phyloP scores from a whole-genome alignment of 257 asterid species.

The Capsicum rhomboideum region DNA sequence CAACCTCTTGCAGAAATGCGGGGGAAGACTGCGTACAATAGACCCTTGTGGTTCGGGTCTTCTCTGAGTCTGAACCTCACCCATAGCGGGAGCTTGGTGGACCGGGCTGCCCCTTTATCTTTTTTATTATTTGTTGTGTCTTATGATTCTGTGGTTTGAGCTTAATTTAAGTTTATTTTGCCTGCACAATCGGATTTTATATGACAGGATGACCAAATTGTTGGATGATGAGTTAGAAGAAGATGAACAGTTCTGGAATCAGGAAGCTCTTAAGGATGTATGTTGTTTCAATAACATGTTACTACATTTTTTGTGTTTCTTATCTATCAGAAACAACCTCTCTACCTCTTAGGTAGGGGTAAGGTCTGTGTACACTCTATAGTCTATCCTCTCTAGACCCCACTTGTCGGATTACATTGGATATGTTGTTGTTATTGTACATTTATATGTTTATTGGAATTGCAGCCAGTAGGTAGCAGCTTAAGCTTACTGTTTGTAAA shows the following conservation, averaged over 20 bases:
- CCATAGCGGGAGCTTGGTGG: too few species aligned
- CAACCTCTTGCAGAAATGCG: too few species aligned
- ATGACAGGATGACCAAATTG: slow-evolving; percentile 73
- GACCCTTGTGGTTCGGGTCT: too few species aligned
- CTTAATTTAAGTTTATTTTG: background rate
- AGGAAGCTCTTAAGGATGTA: slow-evolving; percentile 95
- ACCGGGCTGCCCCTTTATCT: too few species aligned
- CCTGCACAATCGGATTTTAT: background rate
- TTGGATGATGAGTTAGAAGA: slow-evolving; percentile 86
- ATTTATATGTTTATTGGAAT: background rate
- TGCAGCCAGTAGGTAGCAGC: background rate
- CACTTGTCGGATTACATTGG: too few species aligned
- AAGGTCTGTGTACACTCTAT: too few species aligned
- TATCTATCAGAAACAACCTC: too few species aligned
- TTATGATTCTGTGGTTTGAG: background rate
- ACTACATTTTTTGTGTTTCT: background rate
- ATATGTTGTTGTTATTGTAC: background rate
- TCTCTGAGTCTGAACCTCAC: too few species aligned
- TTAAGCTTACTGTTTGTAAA: background rate
- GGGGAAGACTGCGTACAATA: too few species aligned
- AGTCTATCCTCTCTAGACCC: too few species aligned
- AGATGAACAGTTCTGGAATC: slow-evolving; percentile 88
- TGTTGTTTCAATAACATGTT: background rate
- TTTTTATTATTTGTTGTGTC: background rate
- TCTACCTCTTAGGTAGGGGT: too few species aligned